Conservation (phyloP, 257 asterid species). For the Phtheirospermum japonicum region DNA sequence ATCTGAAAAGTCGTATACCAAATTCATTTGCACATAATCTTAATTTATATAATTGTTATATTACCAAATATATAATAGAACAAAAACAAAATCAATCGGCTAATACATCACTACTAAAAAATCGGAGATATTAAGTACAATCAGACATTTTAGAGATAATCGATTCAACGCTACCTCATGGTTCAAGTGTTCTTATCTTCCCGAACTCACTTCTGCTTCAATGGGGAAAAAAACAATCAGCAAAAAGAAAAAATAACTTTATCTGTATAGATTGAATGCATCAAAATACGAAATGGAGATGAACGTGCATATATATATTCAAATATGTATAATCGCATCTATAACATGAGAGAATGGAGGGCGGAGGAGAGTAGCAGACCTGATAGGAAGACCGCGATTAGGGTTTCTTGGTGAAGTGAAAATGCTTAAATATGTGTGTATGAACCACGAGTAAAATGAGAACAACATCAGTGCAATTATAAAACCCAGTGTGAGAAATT, state of each 20-base stretch:
- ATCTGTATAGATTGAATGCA: background rate
- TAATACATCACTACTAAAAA: background rate
- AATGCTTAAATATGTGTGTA: no score
- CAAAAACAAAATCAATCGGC: background rate
- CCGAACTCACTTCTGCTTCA: constrained; percentile 26
- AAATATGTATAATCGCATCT: background rate
- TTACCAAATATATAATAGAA: no score
- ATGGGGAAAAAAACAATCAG: background rate
- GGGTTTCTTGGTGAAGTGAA: no score
- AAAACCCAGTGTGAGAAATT: no score
- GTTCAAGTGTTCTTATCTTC: constrained; percentile 23
- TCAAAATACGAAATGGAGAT: background rate
- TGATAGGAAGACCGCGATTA: constrained; percentile 23
- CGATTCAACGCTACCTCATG: constrained; percentile 37
- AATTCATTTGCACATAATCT: no score
- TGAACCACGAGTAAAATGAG: no score
- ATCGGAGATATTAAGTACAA: background rate
- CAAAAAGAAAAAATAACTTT: background rate
- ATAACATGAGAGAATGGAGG: background rate
- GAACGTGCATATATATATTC: background rate
- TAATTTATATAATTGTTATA: no score
- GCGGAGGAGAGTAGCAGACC: constrained; percentile 16
- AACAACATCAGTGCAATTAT: no score
- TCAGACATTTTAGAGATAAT: background rate
- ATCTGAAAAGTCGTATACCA: no score